These are phyloP conservation scores for Chimonanthus praecox DNA, from an alignment of 164 flowering plant genomes.

Conservation along the genomic window DNA sequence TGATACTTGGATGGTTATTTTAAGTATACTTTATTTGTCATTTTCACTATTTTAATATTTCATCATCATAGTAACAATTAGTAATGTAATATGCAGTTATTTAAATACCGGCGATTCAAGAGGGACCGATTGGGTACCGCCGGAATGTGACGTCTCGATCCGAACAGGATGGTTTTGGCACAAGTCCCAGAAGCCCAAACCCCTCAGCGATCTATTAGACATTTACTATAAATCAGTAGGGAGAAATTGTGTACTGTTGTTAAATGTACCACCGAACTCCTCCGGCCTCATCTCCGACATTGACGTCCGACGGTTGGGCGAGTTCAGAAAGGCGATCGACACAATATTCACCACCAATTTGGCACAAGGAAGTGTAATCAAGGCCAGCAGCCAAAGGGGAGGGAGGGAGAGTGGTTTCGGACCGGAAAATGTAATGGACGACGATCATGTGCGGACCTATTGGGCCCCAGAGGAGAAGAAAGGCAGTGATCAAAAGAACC, in stretches of 20 bases:
- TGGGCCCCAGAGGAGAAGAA: slow-evolving; percentile 67
- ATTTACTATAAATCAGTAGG: slow-evolving; percentile 94
- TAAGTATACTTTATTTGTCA: too few relatives aligned
- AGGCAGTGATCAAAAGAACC: slow-evolving; percentile 11
- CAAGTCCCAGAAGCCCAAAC: slow-evolving; percentile 43
- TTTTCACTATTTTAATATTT: too few relatives aligned
- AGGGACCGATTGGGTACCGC: slow-evolving; percentile 80
- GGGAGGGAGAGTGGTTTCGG: slow-evolving; percentile 50
- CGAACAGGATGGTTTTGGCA: slow-evolving; percentile 50
- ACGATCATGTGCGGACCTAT: slow-evolving; percentile 63
- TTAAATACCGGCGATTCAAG: slow-evolving; percentile 60
- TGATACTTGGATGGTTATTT: too few relatives aligned
- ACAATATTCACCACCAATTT: slow-evolving; percentile 56
- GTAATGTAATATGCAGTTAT: slow-evolving; percentile 37
- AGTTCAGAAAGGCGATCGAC: slow-evolving; percentile 51
- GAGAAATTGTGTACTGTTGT: slow-evolving; percentile 64
- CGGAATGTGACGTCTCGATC: slow-evolving; percentile 88
- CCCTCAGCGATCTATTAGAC: slow-evolving; percentile 50
- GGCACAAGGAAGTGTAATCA: slow-evolving; percentile 34
- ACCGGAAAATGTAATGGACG: slow-evolving; percentile 26
- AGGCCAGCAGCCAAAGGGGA: slow-evolving; percentile 79
- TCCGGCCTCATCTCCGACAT: slow-evolving; percentile 60
- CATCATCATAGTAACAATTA: too few relatives aligned
- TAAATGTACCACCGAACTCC: slow-evolving; percentile 86
- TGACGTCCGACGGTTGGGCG: slow-evolving; percentile 43